Evolutionary conservation across 176 grass and related monocot species (phyloP).

Genomic region (Oryza australiensis): DNA sequence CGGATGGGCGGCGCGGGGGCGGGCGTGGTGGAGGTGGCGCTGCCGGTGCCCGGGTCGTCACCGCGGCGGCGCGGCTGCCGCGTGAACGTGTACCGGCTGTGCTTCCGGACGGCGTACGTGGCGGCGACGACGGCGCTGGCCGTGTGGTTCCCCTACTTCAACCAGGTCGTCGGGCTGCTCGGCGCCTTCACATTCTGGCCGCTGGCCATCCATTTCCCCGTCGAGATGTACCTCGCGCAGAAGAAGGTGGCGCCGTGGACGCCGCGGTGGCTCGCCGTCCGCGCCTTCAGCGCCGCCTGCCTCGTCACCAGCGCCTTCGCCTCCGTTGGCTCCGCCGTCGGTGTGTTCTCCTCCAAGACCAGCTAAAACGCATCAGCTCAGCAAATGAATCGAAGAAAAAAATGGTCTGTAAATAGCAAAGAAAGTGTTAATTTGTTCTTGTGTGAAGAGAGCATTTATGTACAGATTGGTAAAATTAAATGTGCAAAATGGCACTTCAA

Average conservation of each 20-base stretch:
- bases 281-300: constrained; percentile 48
- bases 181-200: constrained; percentile 77
- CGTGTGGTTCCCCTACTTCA: constrained; percentile 82
- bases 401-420: background rate
- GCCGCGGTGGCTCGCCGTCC: constrained; percentile 51
- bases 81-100: constrained; percentile 52
- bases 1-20: constrained; percentile 22
- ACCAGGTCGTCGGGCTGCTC: constrained; percentile 68
- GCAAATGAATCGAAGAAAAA: background rate
- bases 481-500: background rate
- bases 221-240: constrained; percentile 80
- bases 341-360: constrained; percentile 47
- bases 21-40: constrained; percentile 30
- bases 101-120: constrained; percentile 63
- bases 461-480: background rate
- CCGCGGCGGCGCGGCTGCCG: constrained; percentile 10
- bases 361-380: background rate
- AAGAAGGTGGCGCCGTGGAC: constrained; percentile 57
- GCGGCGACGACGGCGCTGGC: constrained; percentile 60
- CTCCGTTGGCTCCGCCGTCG: constrained; percentile 64
- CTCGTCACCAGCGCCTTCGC: constrained; percentile 55
- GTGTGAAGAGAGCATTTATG: background rate
- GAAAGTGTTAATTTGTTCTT: background rate
- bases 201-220: constrained; percentile 70
- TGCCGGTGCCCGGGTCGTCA: constrained; percentile 18